Conservation (phyloP, 352 stramenopile genomes). For the Globisporangium radiosum region DNA sequence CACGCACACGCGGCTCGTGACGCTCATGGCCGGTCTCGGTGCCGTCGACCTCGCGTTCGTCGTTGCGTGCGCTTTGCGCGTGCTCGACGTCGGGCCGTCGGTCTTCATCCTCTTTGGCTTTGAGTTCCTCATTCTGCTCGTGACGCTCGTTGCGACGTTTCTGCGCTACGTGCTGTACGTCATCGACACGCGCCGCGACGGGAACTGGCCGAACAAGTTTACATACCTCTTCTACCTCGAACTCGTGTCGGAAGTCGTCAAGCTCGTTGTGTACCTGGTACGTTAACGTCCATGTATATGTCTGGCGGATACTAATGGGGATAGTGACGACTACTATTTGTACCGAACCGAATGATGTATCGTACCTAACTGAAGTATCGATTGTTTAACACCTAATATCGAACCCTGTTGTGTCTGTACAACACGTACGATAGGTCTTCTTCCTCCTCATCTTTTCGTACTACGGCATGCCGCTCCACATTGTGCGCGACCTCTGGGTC, state of each 20-base stretch:
- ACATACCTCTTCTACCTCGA: slow-evolving; percentile 94
- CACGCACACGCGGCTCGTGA: slow-evolving; percentile 82
- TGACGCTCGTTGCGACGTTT: slow-evolving; percentile 89
- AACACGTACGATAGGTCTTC: slow-evolving; percentile 65
- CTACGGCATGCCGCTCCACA: slow-evolving; percentile 96
- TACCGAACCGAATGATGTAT: no score
- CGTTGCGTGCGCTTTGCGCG: slow-evolving; percentile 74
- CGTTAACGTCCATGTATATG: background rate
- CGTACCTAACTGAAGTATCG: background rate
- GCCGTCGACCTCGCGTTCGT: slow-evolving; percentile 87
- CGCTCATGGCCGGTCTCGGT: slow-evolving; percentile 85
- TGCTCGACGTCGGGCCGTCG: slow-evolving; percentile 79
- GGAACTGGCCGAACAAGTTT: slow-evolving; percentile 87
- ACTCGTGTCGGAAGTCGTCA: slow-evolving; percentile 92
- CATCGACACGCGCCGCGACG: slow-evolving; percentile 88
- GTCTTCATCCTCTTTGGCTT: slow-evolving; percentile 97
- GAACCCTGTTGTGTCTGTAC: no score
- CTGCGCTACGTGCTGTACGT: slow-evolving; percentile 91
- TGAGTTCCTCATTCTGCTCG: slow-evolving; percentile 94
- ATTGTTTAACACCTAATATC: background rate
- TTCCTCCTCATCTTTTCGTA: slow-evolving; percentile 98
- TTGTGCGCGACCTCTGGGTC: slow-evolving; percentile 96
- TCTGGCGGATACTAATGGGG: no score
- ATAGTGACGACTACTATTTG: no score
- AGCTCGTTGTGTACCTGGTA: slow-evolving; percentile 95